Base-by-base conservation (phyloP, 2,329 filamentous ascomycete genomes). In the Ascochyta viciae-villosae region DNA sequence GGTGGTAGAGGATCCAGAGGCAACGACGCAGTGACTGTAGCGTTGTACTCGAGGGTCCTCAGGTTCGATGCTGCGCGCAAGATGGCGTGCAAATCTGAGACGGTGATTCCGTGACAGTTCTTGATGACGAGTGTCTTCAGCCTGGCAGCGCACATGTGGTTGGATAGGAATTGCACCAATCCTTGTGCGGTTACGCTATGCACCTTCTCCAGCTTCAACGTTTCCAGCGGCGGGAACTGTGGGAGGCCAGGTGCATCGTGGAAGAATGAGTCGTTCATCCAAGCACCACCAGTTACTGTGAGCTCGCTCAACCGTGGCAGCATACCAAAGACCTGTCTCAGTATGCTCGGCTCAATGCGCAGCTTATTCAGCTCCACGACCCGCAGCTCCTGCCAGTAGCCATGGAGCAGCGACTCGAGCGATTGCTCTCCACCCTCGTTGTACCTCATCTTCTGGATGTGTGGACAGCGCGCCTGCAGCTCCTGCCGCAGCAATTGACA, bases 381-480 rank as follows among this genome's bases (percentile, higher is more conserved):
- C 74, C 92, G 88, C 12, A 95, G 81, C 40, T 85, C 82, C 42
- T 82, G 81, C 90, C 91, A 95, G 47, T 79, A 85, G 58, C 85
- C 87, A 55, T 83, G 82, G 7, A 86, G 83, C 37, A 97, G 80
- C 50, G 84, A 80, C 66, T 91, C 86, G 52, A 98, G 83, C 68
- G 88, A 90, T 53, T 85, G 85, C 78, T 97, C 94, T 1, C 91
- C 85, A 12, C 94, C 94, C 42, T 82, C 80, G 50, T 86, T 83
- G 77, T 96, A 98, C 50, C 86, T 89, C 91, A 96, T 97, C 77
- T 95, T 95, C 62, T 92, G 86, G 51, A 98, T 82, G 70, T 94
- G 87, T 10, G 89, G 87, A 73, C 94, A 97, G 46, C 91, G 84
- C 22, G 87, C 89, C 78, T 96, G 90, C 23, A 97, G 81, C 75